Base-by-base conservation (phyloP, 2,329 filamentous ascomycete genomes). In the Balansia obtecta region DNA sequence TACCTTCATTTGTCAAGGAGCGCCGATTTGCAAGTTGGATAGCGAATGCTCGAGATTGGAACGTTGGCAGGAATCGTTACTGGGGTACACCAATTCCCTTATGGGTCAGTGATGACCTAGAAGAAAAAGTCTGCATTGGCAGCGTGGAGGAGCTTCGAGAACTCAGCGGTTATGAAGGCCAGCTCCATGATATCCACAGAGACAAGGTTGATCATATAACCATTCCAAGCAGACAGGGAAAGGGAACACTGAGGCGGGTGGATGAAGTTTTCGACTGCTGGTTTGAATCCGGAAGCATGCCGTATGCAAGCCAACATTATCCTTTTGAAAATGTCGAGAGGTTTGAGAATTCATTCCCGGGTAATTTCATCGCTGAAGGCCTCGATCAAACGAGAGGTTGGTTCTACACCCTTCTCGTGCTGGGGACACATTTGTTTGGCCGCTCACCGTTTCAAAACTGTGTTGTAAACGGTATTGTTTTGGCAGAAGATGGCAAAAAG, bases 261-360 rank as follows among this genome's bases (percentile, higher is more conserved):
- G 83, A 88, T 48, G 89, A 95, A 64, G 88, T 96, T 4, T 95
- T 96, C 59, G 90, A 96, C 69, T 96, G 90, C 64, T 96, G 90
- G 89, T 95, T 95, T 55, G 90, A 96, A 68, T 95, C 89, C 42
- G 90, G 90, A 53, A 90, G 86, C 63, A 96, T 96, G 90, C 90
- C 90, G 2, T 96, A 95, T 63, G 86, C 88, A 41, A 89, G 85
- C 57, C 81, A 86, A 55, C 90, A 96, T 65, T 96, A 94, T 63
- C 90, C 90, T 7, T 96, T 96, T 62, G 86, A 91, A 68, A 93
- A 93, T 61, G 79, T 83, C 58, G 86, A 90, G 10, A 77, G 83
- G 53, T 91, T 95, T 55, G 76, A 89, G 58, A 77, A 82, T 56
- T 82, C 80, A 2, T 95, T 94, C 71, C 90, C 90, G 0, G 90